These are phyloP conservation scores for Deinandra increscens DNA, from an alignment of 129 eudicot genomes.

Conservation along the genomic window DNA sequence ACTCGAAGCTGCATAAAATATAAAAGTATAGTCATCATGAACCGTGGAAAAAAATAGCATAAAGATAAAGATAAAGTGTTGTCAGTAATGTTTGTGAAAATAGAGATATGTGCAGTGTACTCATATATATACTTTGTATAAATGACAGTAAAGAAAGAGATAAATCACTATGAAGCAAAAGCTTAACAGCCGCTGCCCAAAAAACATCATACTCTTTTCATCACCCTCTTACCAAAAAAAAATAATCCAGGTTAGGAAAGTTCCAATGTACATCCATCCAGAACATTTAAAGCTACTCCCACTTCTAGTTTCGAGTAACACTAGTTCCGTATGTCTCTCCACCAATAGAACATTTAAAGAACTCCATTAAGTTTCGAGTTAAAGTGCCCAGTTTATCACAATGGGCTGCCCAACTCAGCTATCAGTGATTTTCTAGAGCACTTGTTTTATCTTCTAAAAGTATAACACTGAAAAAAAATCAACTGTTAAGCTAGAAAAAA, in stretches of 20 bases:
- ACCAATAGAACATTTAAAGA: conserved; percentile 93
- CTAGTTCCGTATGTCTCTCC: conserved; percentile 95
- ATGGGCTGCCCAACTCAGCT: not conserved
- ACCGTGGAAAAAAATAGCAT: too few relatives aligned
- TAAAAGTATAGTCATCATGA: too few relatives aligned
- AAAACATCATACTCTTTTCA: conserved; percentile 2
- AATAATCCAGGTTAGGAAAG: not conserved
- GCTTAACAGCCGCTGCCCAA: too few relatives aligned
- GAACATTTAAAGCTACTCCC: conserved; percentile 66
- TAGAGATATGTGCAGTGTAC: too few relatives aligned
- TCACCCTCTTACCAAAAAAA: not conserved
- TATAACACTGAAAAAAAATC: not conserved
- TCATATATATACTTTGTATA: too few relatives aligned
- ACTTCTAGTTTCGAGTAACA: conserved; percentile 83
- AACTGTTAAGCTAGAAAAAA: not conserved
- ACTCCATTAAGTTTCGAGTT: conserved; percentile 95
- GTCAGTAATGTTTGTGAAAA: too few relatives aligned
- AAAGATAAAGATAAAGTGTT: too few relatives aligned
- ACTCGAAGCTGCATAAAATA: too few relatives aligned
- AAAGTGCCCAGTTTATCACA: conserved; percentile 96
- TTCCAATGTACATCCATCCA: conserved; percentile 53
- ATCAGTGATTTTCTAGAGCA: not conserved
- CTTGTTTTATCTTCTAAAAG: not conserved
- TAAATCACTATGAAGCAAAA: too few relatives aligned
- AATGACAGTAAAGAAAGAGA: too few relatives aligned